These are phyloP conservation scores for Casaregolazyma lundiana DNA, from an alignment of 1,139 yeast genomes.

Conservation along the genomic window DNA sequence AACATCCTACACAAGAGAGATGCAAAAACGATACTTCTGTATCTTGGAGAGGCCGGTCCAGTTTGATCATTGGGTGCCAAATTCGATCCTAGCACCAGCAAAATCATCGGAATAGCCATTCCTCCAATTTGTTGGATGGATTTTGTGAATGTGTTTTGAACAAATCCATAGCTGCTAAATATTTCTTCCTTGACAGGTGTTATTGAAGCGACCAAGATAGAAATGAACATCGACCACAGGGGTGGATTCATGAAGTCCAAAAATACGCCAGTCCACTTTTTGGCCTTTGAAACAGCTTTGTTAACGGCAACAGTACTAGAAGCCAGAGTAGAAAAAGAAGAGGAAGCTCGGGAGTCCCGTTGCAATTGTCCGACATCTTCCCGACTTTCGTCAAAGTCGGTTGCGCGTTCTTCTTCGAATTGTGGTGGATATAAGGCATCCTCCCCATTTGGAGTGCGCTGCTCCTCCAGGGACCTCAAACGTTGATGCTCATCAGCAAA, in stretches of 20 bases:
- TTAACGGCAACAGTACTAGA: background rate
- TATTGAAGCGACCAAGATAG: conserved; percentile 78
- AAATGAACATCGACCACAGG: conserved; percentile 80
- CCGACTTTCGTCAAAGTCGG: background rate
- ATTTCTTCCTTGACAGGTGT: conserved; percentile 63
- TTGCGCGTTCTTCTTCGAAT: background rate
- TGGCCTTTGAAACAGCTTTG: background rate
- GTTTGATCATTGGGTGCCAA: conserved; percentile 36
- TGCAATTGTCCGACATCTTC: background rate
- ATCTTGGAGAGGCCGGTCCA: conserved; percentile 49
- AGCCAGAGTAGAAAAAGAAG: conserved; percentile 1
- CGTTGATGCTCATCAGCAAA: conserved; percentile 6
- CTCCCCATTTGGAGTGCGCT: background rate
- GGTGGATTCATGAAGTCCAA: conserved; percentile 85
- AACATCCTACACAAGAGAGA: conserved; percentile 73
- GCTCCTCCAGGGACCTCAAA: background rate
- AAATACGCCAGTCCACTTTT: conserved; percentile 22
- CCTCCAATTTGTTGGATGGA: conserved; percentile 77
- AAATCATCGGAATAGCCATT: conserved; percentile 79
- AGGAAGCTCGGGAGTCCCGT: background rate
- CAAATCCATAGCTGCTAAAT: conserved; percentile 58
- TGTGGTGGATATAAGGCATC: background rate
- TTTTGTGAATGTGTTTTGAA: conserved; percentile 70
- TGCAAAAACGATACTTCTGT: conserved; percentile 57
- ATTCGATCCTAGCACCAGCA: conserved; percentile 58